Evolutionary conservation across 306 rosid species (phyloP).

Genomic region (Quercus gilva): DNA sequence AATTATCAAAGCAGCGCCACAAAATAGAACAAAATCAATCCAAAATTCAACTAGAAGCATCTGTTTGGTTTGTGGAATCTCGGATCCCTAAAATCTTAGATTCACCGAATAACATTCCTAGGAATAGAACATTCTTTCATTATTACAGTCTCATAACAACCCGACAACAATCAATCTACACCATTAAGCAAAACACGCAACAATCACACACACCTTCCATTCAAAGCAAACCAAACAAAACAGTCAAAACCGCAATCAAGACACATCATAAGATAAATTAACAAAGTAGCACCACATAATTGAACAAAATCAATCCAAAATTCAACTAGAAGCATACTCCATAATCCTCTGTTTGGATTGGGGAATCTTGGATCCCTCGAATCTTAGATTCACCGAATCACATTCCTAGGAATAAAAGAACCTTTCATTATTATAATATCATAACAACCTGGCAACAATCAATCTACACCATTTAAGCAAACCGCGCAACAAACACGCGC

Average conservation of each 20-base stretch:
- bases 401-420: no score
- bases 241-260: neutral
- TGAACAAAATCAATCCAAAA: no score
- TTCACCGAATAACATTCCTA: no score
- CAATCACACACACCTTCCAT: neutral
- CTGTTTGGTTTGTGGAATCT: no score
- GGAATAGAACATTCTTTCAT: no score
- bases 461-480: neutral
- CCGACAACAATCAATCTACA: neutral
- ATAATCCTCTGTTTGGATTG: neutral
- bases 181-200: neutral
- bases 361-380: no score
- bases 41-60: no score
- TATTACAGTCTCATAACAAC: neutral
- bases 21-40: neutral
- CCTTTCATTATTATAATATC: neutral
- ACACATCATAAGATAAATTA: neutral
- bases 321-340: neutral
- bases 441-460: neutral
- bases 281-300: neutral
- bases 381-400: no score
- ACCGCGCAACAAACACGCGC: neutral
- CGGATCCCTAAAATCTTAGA: no score
- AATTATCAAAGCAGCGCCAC: neutral
- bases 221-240: neutral